A percentile compares a stretch with the other conserved stretches of the same genome.
These are phyloP conservation scores for Neurospora sp. DNA, from an alignment of 495 filamentous ascomycete genomes.

Conservation along the genomic window DNA sequence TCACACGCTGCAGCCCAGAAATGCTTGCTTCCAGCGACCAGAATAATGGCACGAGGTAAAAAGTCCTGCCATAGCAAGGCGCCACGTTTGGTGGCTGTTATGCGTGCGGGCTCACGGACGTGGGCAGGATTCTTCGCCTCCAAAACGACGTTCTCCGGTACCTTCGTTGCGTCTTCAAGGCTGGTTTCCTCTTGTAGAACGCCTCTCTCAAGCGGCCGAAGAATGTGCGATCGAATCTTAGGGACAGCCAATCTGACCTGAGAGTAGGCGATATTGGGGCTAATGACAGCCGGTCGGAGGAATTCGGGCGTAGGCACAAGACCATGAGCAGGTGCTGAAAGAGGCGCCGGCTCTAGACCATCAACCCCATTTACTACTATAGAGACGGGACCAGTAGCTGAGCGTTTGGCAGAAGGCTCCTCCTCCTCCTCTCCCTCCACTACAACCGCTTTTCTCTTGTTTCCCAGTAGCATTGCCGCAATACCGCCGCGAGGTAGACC, in stretches of 20 bases:
- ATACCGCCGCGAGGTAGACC: slow-evolving; percentile 86
- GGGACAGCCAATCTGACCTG: slow-evolving; percentile 86
- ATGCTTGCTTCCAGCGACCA: slow-evolving; percentile 77
- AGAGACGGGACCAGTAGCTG: slow-evolving; percentile 55
- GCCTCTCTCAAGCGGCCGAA: slow-evolving; percentile 50
- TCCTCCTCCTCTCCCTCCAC: slow-evolving; percentile 55
- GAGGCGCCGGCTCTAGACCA: slow-evolving; percentile 58
- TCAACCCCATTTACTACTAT: slow-evolving; percentile 69
- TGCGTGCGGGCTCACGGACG: slow-evolving; percentile 68
- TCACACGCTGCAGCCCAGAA: slow-evolving; percentile 93
- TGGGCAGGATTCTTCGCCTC: slow-evolving; percentile 43
- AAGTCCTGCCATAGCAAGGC: slow-evolving; percentile 88
- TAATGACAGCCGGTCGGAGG: slow-evolving; percentile 77
- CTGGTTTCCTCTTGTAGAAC: slow-evolving; percentile 33
- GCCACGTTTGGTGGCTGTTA: slow-evolving; percentile 75
- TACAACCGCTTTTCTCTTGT: slow-evolving; percentile 73
- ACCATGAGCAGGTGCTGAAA: slow-evolving; percentile 43
- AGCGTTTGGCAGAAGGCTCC: slow-evolving; percentile 52
- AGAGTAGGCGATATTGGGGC: slow-evolving; percentile 66
- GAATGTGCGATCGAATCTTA: slow-evolving; percentile 70
- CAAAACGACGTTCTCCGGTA: slow-evolving; percentile 44
- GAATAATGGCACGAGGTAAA: slow-evolving; percentile 68
- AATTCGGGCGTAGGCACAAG: slow-evolving; percentile 71
- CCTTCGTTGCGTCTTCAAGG: slow-evolving; percentile 50
- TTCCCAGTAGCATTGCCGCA: slow-evolving; percentile 74